These are phyloP conservation scores for Symbiodinium natans DNA, from an alignment of 73 alveolate species.

Conservation along the genomic window DNA sequence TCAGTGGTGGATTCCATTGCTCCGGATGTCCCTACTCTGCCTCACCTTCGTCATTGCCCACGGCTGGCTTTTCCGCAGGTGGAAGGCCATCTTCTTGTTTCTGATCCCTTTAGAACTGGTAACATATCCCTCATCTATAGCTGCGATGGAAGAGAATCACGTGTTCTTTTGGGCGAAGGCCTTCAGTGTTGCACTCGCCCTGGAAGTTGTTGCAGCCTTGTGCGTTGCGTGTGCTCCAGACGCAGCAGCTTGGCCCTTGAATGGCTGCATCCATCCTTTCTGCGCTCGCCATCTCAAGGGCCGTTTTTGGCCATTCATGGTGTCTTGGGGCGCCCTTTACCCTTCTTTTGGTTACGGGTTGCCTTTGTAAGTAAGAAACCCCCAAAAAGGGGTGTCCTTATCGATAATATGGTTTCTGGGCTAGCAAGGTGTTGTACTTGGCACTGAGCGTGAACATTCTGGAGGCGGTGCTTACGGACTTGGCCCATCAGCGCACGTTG, in stretches of 20 bases:
- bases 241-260: slow-evolving; percentile 8
- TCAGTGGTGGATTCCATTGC: background rate
- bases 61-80: background rate
- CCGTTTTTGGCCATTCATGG: too few relatives aligned
- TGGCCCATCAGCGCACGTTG: background rate
- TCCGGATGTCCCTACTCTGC: background rate
- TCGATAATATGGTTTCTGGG: background rate
- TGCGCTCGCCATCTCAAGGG: too few relatives aligned
- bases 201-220: background rate
- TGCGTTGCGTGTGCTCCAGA: slow-evolving; percentile 13
- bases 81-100: background rate
- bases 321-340: too few relatives aligned
- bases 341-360: too few relatives aligned
- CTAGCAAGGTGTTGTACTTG: background rate
- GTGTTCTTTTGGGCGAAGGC: background rate
- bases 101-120: background rate
- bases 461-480: background rate
- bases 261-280: background rate
- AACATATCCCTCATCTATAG: background rate
- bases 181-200: background rate
- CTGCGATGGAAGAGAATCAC: background rate
- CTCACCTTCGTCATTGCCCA: background rate
- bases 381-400: too few relatives aligned
- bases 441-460: background rate
- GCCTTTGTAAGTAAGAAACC: too few relatives aligned